These are phyloP conservation scores for Talaromyces wortmannii DNA, from an alignment of 495 filamentous ascomycete genomes.

Conservation along the genomic window DNA sequence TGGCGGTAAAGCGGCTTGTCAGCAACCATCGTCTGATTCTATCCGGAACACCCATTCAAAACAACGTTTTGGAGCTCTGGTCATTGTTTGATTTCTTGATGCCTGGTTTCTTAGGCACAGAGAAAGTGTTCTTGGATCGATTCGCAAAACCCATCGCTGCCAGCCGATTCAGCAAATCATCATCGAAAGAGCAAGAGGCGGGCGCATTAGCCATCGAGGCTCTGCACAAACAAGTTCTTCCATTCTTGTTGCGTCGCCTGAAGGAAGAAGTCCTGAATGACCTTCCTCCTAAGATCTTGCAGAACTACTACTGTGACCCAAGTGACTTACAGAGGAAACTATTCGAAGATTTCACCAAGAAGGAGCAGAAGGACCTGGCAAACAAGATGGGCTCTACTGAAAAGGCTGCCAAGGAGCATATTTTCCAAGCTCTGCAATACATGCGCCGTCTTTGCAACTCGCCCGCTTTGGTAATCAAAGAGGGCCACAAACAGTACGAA, in stretches of 20 bases:
- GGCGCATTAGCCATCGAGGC: constrained; percentile 95
- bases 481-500: constrained; percentile 83
- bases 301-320: constrained; percentile 99
- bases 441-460: constrained; percentile 99
- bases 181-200: constrained; percentile 96
- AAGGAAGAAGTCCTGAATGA: constrained; percentile 98
- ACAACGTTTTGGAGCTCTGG: constrained; percentile 98
- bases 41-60: constrained; percentile 96
- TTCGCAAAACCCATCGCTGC: constrained; percentile 97
- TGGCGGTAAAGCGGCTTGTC: constrained; percentile 78
- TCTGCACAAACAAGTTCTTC: constrained; percentile 93
- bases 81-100: constrained; percentile 98
- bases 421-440: constrained; percentile 98
- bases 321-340: constrained; percentile 91
- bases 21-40: constrained; percentile 95
- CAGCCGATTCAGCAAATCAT: constrained; percentile 89
- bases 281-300: constrained; percentile 94
- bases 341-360: constrained; percentile 93
- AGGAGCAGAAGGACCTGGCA: constrained; percentile 75
- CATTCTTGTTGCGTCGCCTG: constrained; percentile 90
- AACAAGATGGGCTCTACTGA: constrained; percentile 72
- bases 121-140: constrained; percentile 95
- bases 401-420: constrained; percentile 92
- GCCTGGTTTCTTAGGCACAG: constrained; percentile 96
- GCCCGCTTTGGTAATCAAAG: constrained; percentile 89